Evolutionary conservation across 306 rosid genomes (phyloP).

Genomic region (Glycyrrhiza uralensis): DNA sequence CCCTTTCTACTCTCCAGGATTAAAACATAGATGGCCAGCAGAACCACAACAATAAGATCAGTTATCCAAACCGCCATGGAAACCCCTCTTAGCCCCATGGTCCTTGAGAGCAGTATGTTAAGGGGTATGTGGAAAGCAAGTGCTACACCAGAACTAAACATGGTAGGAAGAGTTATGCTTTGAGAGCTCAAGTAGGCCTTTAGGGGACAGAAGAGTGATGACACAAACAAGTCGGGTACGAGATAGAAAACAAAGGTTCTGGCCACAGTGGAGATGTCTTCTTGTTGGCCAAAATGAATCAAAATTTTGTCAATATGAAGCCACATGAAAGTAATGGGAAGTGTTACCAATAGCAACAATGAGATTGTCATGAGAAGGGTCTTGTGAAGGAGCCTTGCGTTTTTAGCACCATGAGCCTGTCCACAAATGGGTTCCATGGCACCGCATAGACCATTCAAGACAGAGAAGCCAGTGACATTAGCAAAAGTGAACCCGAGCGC

Average conservation of each 20-base stretch:
- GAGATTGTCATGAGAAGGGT: slow-evolving; percentile 70
- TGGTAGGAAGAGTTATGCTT: slow-evolving; percentile 65
- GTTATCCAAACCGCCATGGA: slow-evolving; percentile 81
- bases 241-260: slow-evolving; percentile 51
- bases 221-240: slow-evolving; percentile 65
- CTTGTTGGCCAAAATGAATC: slow-evolving; percentile 64
- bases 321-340: slow-evolving; percentile 83
- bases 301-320: slow-evolving; percentile 70
- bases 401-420: slow-evolving; percentile 86
- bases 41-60: slow-evolving; percentile 58
- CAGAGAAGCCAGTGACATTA: slow-evolving; percentile 87
- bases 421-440: slow-evolving; percentile 98
- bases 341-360: slow-evolving; percentile 46
- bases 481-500: slow-evolving; percentile 85
- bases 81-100: slow-evolving; percentile 70
- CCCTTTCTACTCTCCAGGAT: slow-evolving; percentile 38
- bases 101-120: slow-evolving; percentile 56
- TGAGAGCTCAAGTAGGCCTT: slow-evolving; percentile 79
- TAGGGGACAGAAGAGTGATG: slow-evolving; percentile 71
- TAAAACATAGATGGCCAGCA: slow-evolving; percentile 49
- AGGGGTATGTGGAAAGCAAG: slow-evolving; percentile 68
- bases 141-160: slow-evolving; percentile 64
- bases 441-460: slow-evolving; percentile 69
- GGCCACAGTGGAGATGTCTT: slow-evolving; percentile 59
- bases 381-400: slow-evolving; percentile 69